Evolutionary conservation across 345 rosid species (phyloP), one percentile per base, ranked within the genome.

Genomic region (Salix dunnii): DNA sequence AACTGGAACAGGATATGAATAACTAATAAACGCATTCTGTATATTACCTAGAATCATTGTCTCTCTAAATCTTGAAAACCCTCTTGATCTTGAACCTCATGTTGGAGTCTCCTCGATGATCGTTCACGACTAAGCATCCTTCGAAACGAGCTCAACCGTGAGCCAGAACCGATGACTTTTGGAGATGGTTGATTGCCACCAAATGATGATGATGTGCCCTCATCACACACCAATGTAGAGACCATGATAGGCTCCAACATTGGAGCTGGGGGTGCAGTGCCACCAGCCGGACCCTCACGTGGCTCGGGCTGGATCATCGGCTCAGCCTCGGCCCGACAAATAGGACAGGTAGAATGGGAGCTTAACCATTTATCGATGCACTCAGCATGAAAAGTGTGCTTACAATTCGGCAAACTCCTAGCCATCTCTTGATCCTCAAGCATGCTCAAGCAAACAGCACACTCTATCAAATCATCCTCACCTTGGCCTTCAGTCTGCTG

Each of bases 241-340:
- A n/a, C 30, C 28, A 40, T 35, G 36, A 35, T 51, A 16, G 7
- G 17, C 67, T 35, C 71, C 31, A 78, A 25, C n/a, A 73, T 30
- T n/a, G 67, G 67, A 46, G 70, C 78, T 6, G 51, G n/a, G 3
- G 42, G 5, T 18, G 76, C 31, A 40, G n/a, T 46, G 30, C 76
- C 53, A 14, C 12, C 55, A 7, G 27, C 77, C 42, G 71, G 80
- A 77, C 61, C 79, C 51, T 68, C 79, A 6, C 78, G 79, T 7
- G 88, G 84, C 79, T 84, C 89, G 2, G 93, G 90, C 75, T 72
- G 83, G 71, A 71, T 76, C 82, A 78, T 48, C 3, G 97, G 97
- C 88, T 86, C 86, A 14, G 87, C 98, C 80, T 89, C 96, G 3
- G 88, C 76, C 5, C 98, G 88, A 82, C 98, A 94, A 69, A 92